Base-by-base conservation (phyloP, 257 asterid species). In the Coffea canephora region DNA sequence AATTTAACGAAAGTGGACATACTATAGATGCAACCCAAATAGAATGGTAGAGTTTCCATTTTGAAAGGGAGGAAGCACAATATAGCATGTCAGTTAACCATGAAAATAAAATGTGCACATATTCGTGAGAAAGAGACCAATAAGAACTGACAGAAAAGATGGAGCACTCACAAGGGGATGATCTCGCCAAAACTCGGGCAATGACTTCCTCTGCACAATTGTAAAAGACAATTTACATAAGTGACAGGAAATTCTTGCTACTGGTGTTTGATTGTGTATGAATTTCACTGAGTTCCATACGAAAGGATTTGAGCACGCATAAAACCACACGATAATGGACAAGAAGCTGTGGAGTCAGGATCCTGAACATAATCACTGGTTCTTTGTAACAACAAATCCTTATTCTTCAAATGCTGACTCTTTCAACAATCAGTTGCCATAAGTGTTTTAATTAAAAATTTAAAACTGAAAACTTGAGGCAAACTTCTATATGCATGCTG, bases 131-230 rank as follows among this genome's bases (percentile, higher is more conserved):
- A 34, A 78, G 69, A 69, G 78, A 43, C 41, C 14, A 75, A 19
- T 52, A 75, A 61, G 71, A 82, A 83, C 71, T 61, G 77, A 77
- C 68, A 62, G 70, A 74, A 81, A 31, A 72, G 79, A 75, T 70
- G 45, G 77, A 76, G 74, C 70, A 89, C 99, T 95, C 87, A 95
- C 99, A 84, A 91, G 57, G 76, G 91, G 88, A 46, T 79, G 94
- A 76, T 91, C 94, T 74, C 99, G 91, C 99, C 99, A 96, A 87
- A 92, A 96, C 88, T 96, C 99, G 43, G 99, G 99, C 77, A 96
- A 87, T 66, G 98, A 89, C 88, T 82, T 94, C 83, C 80, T 94
- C 99, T 96, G 98, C 87, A 80, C 50, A 75, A 6, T 50, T 74
- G 70, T 55, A 73, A 65, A 77, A 66, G 46, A 69, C 69, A 72